Evolutionary conservation across 768 basidiomycete genomes (phyloP), one percentile per base, ranked within the genome.

Genomic region (Infundibulicybe gibba): DNA sequence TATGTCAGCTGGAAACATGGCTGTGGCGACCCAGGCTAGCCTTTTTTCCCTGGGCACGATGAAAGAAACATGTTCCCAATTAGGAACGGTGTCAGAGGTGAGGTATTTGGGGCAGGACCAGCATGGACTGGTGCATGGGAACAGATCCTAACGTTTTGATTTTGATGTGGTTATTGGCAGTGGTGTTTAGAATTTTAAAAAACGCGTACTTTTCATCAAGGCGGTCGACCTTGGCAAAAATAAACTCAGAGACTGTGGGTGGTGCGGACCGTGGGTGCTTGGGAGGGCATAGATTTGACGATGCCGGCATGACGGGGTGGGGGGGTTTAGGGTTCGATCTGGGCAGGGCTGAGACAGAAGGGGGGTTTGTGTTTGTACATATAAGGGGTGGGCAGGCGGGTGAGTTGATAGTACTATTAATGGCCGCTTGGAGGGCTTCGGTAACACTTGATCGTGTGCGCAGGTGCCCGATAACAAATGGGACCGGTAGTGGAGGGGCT

Each of bases 41-140:
- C 85, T 76, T 97, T 93, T 66, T 98, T 98, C 3, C 94, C 94
- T 2, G 94, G 94, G 68, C 95, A 97, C 5, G 90, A 93, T 5
- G 89, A 92, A 30, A 97, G 64, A 43, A 86, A 76, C 16, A 98
- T 67, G 62, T 98, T 97, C n/a, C 94, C 94, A 8, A 95, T 65
- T 11, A 57, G 58, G 21, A 67, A 65, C 2, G 49, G 50, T 14
- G 35, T 19, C 37, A 42, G 15, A 45, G 56, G 19, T 41, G 34
- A 45, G 38, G 19, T 31, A 30, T 31, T 46, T 48, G 51, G 40
- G 12, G 45, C 15, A 35, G 43, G 15, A 41, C 35, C 13, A 42
- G 30, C 12, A 32, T n/a, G 25, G n/a, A 9, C 14, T 15, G n/a
- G 21, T 12, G n/a, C 41, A 30, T 45, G 45, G 42, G 50, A 35